phyloP scores from a whole-genome alignment of 441 rosid species.

The Sinapis alba region DNA sequence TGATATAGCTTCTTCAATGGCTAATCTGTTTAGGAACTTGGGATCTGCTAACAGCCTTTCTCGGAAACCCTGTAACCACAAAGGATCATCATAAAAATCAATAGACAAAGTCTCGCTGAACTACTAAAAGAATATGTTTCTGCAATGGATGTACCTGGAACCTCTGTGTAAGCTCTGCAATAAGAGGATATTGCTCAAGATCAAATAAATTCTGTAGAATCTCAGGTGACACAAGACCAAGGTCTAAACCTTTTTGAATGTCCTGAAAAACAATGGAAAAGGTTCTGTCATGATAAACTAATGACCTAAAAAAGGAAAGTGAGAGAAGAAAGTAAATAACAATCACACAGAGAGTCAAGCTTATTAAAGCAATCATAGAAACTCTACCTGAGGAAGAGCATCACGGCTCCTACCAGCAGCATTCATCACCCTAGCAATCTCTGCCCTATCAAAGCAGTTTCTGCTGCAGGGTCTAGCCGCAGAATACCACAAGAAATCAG shows the following conservation, averaged over 20 bases:
- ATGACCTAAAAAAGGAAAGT: neutral
- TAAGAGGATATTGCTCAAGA: slow-evolving; percentile 74
- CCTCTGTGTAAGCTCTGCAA: slow-evolving; percentile 72
- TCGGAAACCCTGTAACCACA: slow-evolving; percentile 76
- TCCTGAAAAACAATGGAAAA: slow-evolving; percentile 48
- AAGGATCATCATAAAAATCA: slow-evolving; percentile 1
- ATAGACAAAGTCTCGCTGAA: neutral
- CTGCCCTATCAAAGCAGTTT: slow-evolving; percentile 90
- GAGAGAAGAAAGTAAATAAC: neutral
- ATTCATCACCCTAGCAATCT: slow-evolving; percentile 91
- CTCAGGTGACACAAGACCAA: slow-evolving; percentile 86
- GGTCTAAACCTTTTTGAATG: slow-evolving; percentile 86
- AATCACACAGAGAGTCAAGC: neutral
- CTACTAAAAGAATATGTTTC: neutral
- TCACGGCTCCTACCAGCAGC: slow-evolving; percentile 86
- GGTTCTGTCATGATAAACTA: neutral
- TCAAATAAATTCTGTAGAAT: slow-evolving; percentile 85
- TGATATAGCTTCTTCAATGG: slow-evolving; percentile 84
- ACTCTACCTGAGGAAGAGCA: slow-evolving; percentile 76
- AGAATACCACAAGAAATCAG: slow-evolving; percentile 90
- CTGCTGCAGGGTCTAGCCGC: slow-evolving; percentile 87
- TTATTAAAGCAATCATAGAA: neutral
- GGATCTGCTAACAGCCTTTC: slow-evolving; percentile 90
- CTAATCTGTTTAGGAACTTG: slow-evolving; percentile 80
- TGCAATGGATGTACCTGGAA: slow-evolving; percentile 63